A percentile compares a stretch with the other conserved stretches of the same genome.
These are phyloP conservation scores for Phoenix dactylifera DNA, from an alignment of 176 grass and related monocot genomes.

Conservation along the genomic window DNA sequence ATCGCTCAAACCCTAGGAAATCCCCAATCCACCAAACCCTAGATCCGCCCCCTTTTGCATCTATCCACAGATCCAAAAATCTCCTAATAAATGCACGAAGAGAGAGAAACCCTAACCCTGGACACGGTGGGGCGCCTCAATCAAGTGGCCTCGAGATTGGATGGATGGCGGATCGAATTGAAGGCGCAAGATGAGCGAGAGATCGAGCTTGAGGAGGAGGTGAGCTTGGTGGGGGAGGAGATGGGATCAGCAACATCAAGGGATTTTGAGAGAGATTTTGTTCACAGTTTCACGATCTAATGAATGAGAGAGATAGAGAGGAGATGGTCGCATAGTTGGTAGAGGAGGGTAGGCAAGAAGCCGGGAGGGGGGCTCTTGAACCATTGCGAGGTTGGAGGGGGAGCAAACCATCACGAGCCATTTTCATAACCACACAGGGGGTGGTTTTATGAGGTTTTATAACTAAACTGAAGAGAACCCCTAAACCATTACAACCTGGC, in stretches of 20 bases:
- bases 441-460: too few relatives aligned
- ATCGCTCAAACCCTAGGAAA: neutral
- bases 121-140: constrained; percentile 14
- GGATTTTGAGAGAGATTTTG: constrained; percentile 19
- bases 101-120: constrained; percentile 20
- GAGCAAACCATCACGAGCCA: too few relatives aligned
- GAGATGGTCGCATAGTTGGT: constrained; percentile 12
- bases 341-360: constrained; percentile 13
- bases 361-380: too few relatives aligned
- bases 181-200: neutral
- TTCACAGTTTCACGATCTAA: constrained; percentile 20
- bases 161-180: too few relatives aligned
- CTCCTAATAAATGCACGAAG: too few relatives aligned
- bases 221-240: neutral
- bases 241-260: neutral
- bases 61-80: too few relatives aligned
- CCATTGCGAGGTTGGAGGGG: too few relatives aligned
- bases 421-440: too few relatives aligned
- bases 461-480: too few relatives aligned
- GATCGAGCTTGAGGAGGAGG: neutral
- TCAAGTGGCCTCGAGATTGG: neutral
- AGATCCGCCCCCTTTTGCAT: too few relatives aligned
- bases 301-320: constrained; percentile 21
- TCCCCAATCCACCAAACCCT: constrained; percentile 41
- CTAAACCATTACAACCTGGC: too few relatives aligned